Conservation (phyloP, 805 yeast genomes). For the Candida mattraensis region DNA sequence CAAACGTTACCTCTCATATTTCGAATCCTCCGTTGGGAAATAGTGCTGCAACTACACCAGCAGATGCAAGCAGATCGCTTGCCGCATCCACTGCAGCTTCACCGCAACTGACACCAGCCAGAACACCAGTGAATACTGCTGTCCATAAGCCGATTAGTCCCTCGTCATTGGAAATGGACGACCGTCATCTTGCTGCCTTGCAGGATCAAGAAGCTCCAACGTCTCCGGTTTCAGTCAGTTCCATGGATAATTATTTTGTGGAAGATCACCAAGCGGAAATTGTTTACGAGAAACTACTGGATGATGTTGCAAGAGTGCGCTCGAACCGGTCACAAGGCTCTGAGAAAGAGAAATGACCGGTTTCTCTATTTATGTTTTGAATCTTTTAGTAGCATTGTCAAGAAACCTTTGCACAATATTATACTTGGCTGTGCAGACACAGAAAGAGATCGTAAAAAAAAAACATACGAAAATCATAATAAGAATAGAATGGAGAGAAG, state of each 20-base stretch:
- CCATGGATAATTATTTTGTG: conserved; percentile 20
- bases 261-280: conserved; percentile 54
- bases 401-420: too few species aligned
- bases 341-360: too few species aligned
- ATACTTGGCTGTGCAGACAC: too few species aligned
- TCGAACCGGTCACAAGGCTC: conserved; percentile 40
- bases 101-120: conserved; percentile 1
- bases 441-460: too few species aligned
- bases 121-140: conserved; percentile 2
- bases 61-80: neutral
- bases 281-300: conserved; percentile 68
- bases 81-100: conserved; percentile 2
- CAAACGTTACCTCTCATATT: neutral
- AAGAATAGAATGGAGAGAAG: too few species aligned
- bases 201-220: conserved; percentile 15
- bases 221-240: conserved; percentile 28
- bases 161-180: conserved; percentile 1
- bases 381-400: too few species aligned
- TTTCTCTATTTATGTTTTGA: too few species aligned
- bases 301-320: conserved; percentile 65
- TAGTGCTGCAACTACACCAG: neutral
- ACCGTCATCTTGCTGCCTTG: too few species aligned
- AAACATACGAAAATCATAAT: too few species aligned
- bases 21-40: too few species aligned
- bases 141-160: conserved; percentile 4